Evolutionary conservation across 345 rosid genomes (phyloP).

Genomic region (Corchorus olitorius): DNA sequence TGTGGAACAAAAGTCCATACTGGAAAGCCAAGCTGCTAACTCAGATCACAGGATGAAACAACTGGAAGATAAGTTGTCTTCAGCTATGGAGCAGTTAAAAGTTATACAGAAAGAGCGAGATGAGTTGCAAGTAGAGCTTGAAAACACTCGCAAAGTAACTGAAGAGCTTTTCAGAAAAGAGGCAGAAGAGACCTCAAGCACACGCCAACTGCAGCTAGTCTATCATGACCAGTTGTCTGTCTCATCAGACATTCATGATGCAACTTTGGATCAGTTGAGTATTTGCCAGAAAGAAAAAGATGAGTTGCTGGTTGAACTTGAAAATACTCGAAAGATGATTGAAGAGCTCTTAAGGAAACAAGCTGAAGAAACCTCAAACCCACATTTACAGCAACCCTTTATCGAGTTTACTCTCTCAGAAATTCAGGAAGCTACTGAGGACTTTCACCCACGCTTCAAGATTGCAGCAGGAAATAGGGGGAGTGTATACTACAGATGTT

Average conservation of each 20-base stretch:
- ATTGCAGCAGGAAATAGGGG: conserved; percentile 36
- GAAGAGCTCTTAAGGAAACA: conserved; percentile 30
- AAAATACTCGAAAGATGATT: conserved; percentile 21
- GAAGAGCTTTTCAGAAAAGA: conserved; percentile 30
- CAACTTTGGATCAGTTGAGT: conserved; percentile 24
- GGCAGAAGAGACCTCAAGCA: conserved; percentile 27
- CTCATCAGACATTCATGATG: conserved; percentile 30
- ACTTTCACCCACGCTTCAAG: conserved; percentile 23
- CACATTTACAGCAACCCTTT: conserved; percentile 18
- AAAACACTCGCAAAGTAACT: conserved; percentile 23
- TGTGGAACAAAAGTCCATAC: conserved; percentile 16
- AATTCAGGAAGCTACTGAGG: conserved; percentile 36
- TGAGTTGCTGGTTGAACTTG: conserved; percentile 26
- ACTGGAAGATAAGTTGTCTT: conserved; percentile 19
- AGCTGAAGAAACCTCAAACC: conserved; percentile 28
- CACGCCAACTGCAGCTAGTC: conserved; percentile 7
- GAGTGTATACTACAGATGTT: conserved; percentile 36
- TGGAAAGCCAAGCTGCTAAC: conserved; percentile 21
- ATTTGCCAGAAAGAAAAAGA: conserved; percentile 17
- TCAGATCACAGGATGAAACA: conserved; percentile 19
- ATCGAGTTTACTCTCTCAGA: conserved; percentile 30
- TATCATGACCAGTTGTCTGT: conserved; percentile 25
- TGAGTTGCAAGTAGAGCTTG: conserved; percentile 26
- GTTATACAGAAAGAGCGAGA: conserved; percentile 18
- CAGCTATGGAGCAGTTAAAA: conserved; percentile 26